Evolutionary conservation across 495 filamentous ascomycete species (phyloP), one percentile per base, ranked within the genome.

Genomic region (Hyaloscypha hepaticicola): DNA sequence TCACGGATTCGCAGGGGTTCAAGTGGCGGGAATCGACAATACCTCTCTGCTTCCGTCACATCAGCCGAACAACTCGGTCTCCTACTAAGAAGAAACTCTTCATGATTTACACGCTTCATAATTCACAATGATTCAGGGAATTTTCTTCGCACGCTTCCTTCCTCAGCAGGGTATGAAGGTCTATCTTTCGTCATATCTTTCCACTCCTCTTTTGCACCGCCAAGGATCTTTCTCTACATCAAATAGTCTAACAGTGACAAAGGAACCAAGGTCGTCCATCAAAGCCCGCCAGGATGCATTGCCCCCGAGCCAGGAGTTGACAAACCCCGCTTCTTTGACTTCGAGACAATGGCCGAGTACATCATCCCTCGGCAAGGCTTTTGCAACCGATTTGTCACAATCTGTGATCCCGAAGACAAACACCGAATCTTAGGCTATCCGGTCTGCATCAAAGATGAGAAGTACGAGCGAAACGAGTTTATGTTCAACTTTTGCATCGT

Each of bases 401-500:
- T 96, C 41, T 87, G 84, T 76, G 80, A 81, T 33, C 82, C 83
- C 2, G 87, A 87, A 21, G 85, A 86, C 74, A 87, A 88, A 55
- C 89, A 91, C 75, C 88, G 89, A 57, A 87, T 98, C 60, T 84
- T 98, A 25, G 90, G 92, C 11, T 92, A 93, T 70, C 95, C 95
- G 1, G 89, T 98, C 38, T 93, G 90, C 74, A 91, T 97, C 75
- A 85, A 83, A 8, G 85, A 88, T 51, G 78, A 81, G 27, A 82
- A 82, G 51, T 94, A 99, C 73, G 83, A 88, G 60, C 89, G 95
- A 58, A 99, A 98, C 77, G 90, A 96, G 73, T 97, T 96, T 77
- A 96, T 96, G 72, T 99, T 98, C 85, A 98, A 97, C 73, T 96
- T 98, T 69, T 90, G 90, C 55, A 74, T 98, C 24, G 91, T 99